Conservation (phyloP, 2,329 filamentous ascomycete genomes). For the Pseudogymnoascus sp. region DNA sequence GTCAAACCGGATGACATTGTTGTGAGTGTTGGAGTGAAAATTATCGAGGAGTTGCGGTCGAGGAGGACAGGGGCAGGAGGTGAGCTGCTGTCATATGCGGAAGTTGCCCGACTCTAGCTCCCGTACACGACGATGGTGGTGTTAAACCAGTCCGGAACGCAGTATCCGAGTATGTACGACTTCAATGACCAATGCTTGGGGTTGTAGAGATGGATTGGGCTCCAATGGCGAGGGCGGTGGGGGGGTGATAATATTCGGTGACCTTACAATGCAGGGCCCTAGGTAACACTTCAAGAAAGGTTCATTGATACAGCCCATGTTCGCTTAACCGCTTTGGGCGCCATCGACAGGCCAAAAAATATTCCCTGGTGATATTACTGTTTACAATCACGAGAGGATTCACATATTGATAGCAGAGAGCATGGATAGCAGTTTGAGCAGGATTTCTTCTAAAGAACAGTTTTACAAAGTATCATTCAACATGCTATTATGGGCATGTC, state of each 20-base stretch:
- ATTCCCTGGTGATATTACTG: not conserved
- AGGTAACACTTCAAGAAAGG: slow-evolving; percentile 5
- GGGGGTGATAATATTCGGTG: slow-evolving; percentile 8
- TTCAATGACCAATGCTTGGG: slow-evolving; percentile 2
- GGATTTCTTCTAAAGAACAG: slow-evolving; percentile 27
- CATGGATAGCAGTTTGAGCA: slow-evolving; percentile 19
- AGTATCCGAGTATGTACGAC: not conserved
- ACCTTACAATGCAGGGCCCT: slow-evolving; percentile 8
- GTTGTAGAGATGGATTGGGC: slow-evolving; percentile 4
- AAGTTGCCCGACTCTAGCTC: slow-evolving; percentile 6
- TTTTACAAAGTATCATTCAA: slow-evolving; percentile 29
- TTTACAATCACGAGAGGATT: slow-evolving; percentile 9
- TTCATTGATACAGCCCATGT: slow-evolving; percentile 4
- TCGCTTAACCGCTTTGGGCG: not conserved
- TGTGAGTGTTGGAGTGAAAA: slow-evolving; percentile 10
- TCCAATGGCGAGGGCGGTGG: not conserved
- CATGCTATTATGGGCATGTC: slow-evolving; percentile 23
- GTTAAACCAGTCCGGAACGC: not conserved
- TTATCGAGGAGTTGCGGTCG: slow-evolving; percentile 6
- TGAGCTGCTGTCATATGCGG: slow-evolving; percentile 3
- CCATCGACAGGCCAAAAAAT: slow-evolving; percentile 1
- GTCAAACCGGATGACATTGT: slow-evolving; percentile 49
- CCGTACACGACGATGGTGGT: not conserved
- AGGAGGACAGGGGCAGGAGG: slow-evolving; percentile 5
- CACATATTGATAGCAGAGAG: not conserved